A percentile compares a stretch with the other conserved stretches of the same genome.
Evolutionary conservation across 768 basidiomycete species (phyloP).

Genomic region (Russula dissimulans): DNA sequence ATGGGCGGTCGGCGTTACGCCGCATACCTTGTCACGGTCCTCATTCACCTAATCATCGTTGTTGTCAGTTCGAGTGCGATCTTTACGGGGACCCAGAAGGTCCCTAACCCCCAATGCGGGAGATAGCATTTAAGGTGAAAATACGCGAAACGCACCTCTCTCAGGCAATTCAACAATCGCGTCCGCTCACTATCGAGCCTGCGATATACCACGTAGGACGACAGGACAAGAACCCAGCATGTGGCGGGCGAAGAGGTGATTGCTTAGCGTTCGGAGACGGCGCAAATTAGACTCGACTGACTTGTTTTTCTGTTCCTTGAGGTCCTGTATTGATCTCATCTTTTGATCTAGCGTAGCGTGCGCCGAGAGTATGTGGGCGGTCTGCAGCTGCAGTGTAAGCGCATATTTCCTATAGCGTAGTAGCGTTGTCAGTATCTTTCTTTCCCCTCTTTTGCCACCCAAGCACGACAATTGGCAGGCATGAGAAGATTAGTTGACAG

Average conservation of each 20-base stretch:
- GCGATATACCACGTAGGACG: slow-evolving; percentile 8
- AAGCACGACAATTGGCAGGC: background rate
- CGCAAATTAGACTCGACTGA: slow-evolving; percentile 28
- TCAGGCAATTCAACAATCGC: slow-evolving; percentile 55
- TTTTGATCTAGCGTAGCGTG: slow-evolving; percentile 74
- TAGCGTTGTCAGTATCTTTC: background rate
- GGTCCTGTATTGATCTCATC: slow-evolving; percentile 67
- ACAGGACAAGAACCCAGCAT: background rate
- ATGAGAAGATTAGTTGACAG: background rate
- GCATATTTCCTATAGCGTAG: slow-evolving; percentile 59
- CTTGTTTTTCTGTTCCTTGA: slow-evolving; percentile 82
- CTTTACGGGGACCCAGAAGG: background rate
- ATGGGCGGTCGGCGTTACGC: background rate
- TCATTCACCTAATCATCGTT: slow-evolving; percentile 51
- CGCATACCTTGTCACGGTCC: slow-evolving; percentile 60
- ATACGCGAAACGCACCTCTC: slow-evolving; percentile 44
- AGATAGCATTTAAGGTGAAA: background rate
- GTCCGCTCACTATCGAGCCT: slow-evolving; percentile 71
- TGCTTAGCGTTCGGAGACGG: background rate
- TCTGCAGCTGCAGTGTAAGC: slow-evolving; percentile 73
- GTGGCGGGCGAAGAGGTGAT: background rate
- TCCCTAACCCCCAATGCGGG: slow-evolving; percentile 3
- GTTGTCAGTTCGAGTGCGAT: background rate
- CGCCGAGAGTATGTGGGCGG: slow-evolving; percentile 78
- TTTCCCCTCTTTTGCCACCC: background rate